These are phyloP conservation scores for Aspergillus sp. DNA, from an alignment of 2,329 filamentous ascomycete genomes.

Conservation along the genomic window DNA sequence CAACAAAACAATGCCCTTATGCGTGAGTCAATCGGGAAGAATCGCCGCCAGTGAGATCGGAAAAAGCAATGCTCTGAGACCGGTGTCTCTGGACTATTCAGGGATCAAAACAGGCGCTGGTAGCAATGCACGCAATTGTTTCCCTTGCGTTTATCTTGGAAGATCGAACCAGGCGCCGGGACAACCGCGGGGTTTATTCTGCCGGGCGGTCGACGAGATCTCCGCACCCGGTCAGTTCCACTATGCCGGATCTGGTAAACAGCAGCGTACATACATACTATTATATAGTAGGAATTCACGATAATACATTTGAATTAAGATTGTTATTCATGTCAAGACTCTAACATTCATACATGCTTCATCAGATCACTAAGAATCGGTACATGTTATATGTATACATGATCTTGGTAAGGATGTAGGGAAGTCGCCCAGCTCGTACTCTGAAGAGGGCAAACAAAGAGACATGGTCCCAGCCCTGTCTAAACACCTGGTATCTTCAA, in stretches of 20 bases:
- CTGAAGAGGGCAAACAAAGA: not conserved
- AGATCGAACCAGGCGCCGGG: not conserved
- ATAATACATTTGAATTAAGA: not conserved
- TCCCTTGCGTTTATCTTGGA: constrained; percentile 17
- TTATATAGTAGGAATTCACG: not conserved
- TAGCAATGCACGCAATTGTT: constrained; percentile 1
- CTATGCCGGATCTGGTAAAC: not conserved
- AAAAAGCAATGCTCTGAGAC: not conserved
- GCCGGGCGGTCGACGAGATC: constrained; percentile 22
- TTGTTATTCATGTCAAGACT: not conserved
- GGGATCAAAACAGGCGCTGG: not conserved
- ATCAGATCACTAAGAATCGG: not conserved
- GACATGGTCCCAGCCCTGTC: not conserved
- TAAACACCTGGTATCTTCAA: constrained; percentile 8
- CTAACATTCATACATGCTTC: not conserved
- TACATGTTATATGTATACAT: too few species aligned
- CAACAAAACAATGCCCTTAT: not conserved
- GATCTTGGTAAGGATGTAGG: too few species aligned
- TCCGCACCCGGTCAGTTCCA: constrained; percentile 3
- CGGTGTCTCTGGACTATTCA: not conserved
- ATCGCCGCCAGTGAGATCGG: not conserved
- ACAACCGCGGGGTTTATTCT: constrained; percentile 23
- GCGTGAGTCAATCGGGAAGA: too few species aligned
- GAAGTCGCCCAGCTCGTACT: too few species aligned
- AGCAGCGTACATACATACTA: not conserved